Evolutionary conservation across 73 alveolate species (phyloP), one percentile per base, ranked within the genome.

Genomic region (Diophrys sp.): DNA sequence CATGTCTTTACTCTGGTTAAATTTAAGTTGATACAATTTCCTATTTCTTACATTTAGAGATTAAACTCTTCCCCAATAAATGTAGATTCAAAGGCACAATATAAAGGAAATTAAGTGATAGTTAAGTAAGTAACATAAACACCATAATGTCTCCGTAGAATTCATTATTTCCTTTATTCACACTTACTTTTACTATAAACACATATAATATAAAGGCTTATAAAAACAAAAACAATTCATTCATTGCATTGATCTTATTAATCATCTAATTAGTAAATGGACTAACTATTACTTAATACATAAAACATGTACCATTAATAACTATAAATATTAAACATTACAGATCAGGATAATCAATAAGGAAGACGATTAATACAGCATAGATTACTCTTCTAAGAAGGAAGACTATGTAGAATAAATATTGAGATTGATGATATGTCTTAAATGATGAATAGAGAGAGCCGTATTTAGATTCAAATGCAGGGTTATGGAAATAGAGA

Each of bases 311-410:
- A 18, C 62, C 5, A 11, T 5, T 18, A 11, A 44, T 18, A 54
- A 44, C 33, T 1, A 33, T 54, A 27, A 73, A 44, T 27, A 31
- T 33, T 2, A 23, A 25, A 53, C 71, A 73, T 55, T 73, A 72
- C 33, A 73, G n/a, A 1, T 73, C 81, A 1, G 81, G 81, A 27
- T 44, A 73, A 26, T 73, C 72, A 44, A 53, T 53, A 2, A 73
- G 33, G 56, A 73, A 24, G 5, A 73, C 70, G 33, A 73, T 26
- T 1, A 73, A 5, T 25, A 73, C n/a, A 1, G 54, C 81, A 73
- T 29, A 53, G 24, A 33, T 53, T 56, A 73, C 25, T 26, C 81
- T 31, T 73, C 81, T 53, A 25, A 14, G 0, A 29, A 73, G 14
- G 72, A 73, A 73, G 71, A 73, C 14, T 23, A 67, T 31, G 29